Evolutionary conservation across 345 rosid species (phyloP).

Genomic region (Salix suchowensis): DNA sequence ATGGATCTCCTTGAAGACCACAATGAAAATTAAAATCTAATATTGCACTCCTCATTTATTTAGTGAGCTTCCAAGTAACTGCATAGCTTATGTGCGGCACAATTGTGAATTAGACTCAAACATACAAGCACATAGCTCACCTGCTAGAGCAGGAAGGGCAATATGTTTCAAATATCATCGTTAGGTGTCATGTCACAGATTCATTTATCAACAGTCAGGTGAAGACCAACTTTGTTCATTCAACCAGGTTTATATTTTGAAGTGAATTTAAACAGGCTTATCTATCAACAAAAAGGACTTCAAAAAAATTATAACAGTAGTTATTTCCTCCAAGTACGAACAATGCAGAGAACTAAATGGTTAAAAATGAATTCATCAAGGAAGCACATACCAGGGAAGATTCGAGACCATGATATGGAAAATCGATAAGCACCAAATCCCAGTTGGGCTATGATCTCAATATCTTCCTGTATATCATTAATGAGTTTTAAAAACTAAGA

Average conservation of each 20-base stretch:
- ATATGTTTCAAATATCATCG: background rate
- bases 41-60: too few species aligned
- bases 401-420: conserved; percentile 91
- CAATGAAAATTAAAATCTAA: background rate
- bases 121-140: background rate
- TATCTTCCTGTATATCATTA: conserved; percentile 63
- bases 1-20: background rate
- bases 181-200: background rate
- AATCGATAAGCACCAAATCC: conserved; percentile 88
- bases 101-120: background rate
- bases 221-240: background rate
- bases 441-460: conserved; percentile 56
- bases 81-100: too few species aligned
- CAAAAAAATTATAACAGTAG: background rate
- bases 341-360: background rate
- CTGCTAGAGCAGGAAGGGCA: background rate
- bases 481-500: conserved; percentile 6
- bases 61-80: too few species aligned
- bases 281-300: background rate
- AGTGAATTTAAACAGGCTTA: background rate
- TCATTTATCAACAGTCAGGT: background rate
- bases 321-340: background rate
- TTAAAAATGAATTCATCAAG: background rate
- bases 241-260: background rate
- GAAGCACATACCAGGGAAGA: conserved; percentile 62